These are phyloP conservation scores for Eugenia klotzschiana DNA, from an alignment of 441 rosid genomes.

Conservation along the genomic window DNA sequence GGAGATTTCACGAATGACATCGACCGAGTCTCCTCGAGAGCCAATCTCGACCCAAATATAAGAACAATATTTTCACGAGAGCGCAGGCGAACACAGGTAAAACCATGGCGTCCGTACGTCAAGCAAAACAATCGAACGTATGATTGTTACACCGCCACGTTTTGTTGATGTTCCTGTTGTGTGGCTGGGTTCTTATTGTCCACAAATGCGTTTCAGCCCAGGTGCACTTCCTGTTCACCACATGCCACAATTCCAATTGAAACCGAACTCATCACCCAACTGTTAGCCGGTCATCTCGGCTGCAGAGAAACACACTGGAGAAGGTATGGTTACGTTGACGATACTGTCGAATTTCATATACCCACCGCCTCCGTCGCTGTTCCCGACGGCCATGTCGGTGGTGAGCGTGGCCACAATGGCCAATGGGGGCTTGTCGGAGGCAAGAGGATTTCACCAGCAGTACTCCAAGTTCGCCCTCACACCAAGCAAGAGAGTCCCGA, in stretches of 20 bases:
- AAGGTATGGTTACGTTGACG: slow-evolving; percentile 4
- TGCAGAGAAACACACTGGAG: not conserved
- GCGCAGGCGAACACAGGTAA: not conserved
- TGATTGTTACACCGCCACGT: not conserved
- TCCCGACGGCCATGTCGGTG: slow-evolving; percentile 28
- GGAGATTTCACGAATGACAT: not conserved
- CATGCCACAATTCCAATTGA: not conserved
- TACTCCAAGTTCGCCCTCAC: slow-evolving; percentile 49
- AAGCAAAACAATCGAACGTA: not conserved
- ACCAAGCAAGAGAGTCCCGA: slow-evolving; percentile 1
- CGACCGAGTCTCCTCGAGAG: not conserved
- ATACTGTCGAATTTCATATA: slow-evolving; percentile 2
- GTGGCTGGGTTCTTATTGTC: not conserved
- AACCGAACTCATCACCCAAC: not conserved
- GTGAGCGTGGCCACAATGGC: slow-evolving; percentile 17
- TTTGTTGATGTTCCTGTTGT: not conserved
- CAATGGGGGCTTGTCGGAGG: slow-evolving; percentile 31
- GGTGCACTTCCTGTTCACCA: not conserved
- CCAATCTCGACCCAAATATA: not conserved
- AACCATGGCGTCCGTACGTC: not conserved
- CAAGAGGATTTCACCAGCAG: slow-evolving; percentile 32
- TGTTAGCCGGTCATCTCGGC: not conserved
- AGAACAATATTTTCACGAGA: not conserved
- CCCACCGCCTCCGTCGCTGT: slow-evolving; percentile 29
- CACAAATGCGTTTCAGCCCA: not conserved